phyloP scores from a whole-genome alignment of 1,139 yeast species.

The Protomyces lactucae-debilis region DNA sequence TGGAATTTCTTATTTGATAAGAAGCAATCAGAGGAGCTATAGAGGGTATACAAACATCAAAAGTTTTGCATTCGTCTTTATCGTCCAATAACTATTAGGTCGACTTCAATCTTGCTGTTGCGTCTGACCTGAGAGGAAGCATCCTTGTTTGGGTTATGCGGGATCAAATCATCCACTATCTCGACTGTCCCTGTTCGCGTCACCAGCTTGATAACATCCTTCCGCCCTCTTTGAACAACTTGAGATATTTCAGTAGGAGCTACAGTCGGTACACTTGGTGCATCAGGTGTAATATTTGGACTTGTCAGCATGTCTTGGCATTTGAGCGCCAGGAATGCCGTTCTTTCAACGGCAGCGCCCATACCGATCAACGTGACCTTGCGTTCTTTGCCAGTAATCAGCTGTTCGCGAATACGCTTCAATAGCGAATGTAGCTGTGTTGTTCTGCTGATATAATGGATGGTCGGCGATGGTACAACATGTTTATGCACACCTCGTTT shows the following conservation, averaged over 20 bases:
- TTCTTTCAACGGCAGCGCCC: constrained; percentile 15
- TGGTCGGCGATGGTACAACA: constrained; percentile 4
- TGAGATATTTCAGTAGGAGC: not conserved
- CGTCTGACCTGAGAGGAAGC: constrained; percentile 1
- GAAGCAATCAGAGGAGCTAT: constrained; percentile 1
- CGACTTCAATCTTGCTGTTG: constrained; percentile 25
- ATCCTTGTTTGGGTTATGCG: constrained; percentile 7
- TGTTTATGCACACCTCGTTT: constrained; percentile 8
- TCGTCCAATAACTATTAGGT: not conserved
- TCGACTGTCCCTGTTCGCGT: constrained; percentile 20
- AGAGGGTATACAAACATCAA: not conserved
- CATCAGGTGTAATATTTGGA: not conserved
- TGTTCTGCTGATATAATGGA: constrained; percentile 3
- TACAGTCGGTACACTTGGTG: not conserved
- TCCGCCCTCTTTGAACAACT: not conserved
- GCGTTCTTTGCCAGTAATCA: not conserved
- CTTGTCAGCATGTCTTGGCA: constrained; percentile 19
- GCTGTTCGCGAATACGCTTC: constrained; percentile 9
- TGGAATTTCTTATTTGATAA: constrained; percentile 10
- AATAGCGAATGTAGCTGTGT: constrained; percentile 10
- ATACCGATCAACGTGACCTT: constrained; percentile 18
- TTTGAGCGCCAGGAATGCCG: constrained; percentile 15
- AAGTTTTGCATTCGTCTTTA: not conserved
- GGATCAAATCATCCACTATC: constrained; percentile 23
- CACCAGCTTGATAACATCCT: not conserved